These are phyloP conservation scores for Drosera capensis DNA, from an alignment of 148 eudicot species.

Conservation along the genomic window DNA sequence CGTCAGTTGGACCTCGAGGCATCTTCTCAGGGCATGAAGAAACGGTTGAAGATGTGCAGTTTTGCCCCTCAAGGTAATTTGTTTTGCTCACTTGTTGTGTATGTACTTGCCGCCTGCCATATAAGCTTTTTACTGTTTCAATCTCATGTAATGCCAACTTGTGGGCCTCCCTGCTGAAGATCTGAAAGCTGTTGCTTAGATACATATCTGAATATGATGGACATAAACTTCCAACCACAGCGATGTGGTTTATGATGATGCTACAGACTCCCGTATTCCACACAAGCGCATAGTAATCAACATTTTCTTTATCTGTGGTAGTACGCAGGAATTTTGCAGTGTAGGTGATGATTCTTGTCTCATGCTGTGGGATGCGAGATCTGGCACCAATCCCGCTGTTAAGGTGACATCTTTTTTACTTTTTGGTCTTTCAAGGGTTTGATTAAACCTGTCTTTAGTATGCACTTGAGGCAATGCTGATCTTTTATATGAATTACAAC, in stretches of 20 bases:
- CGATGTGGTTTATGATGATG: too few species aligned
- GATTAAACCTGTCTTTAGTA: too few species aligned
- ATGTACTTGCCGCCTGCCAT: not conserved
- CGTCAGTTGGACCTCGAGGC: slow-evolving; percentile 59
- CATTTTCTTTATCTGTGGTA: slow-evolving; percentile 18
- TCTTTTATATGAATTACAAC: too few species aligned
- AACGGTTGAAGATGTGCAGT: slow-evolving; percentile 97
- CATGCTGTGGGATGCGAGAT: slow-evolving; percentile 83
- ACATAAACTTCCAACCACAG: too few species aligned
- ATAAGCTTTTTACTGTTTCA: too few species aligned
- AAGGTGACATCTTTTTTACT: slow-evolving; percentile 29
- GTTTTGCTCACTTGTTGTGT: not conserved
- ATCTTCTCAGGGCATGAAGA: slow-evolving; percentile 71
- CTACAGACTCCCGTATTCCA: too few species aligned
- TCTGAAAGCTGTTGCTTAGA: slow-evolving; percentile 1
- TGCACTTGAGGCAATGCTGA: too few species aligned
- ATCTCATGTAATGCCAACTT: too few species aligned
- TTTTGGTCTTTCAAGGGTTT: not conserved
- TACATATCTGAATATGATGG: too few species aligned
- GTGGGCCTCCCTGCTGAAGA: too few species aligned
- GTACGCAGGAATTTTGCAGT: slow-evolving; percentile 82
- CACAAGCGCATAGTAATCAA: too few species aligned
- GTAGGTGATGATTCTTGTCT: slow-evolving; percentile 94
- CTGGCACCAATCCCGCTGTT: slow-evolving; percentile 43
- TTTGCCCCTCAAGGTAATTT: slow-evolving; percentile 76